A percentile compares a stretch with the other conserved stretches of the same genome.
These are phyloP conservation scores for Vaccinium macrocarpon DNA, from an alignment of 148 eudicot genomes.

Conservation along the genomic window DNA sequence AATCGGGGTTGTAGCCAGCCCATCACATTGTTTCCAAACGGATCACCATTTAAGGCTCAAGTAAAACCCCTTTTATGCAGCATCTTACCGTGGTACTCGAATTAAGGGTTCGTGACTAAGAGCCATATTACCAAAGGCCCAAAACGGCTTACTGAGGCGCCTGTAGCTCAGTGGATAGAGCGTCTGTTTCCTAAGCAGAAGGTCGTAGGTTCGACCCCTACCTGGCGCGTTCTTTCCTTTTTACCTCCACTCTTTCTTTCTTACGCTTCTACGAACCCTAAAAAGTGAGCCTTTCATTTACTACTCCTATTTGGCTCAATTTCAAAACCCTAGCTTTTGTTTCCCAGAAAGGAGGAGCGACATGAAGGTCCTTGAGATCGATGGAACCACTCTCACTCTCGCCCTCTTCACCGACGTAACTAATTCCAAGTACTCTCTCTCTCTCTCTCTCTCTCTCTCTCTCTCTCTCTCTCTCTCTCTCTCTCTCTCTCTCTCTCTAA, in stretches of 20 bases:
- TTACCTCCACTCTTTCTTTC: not conserved
- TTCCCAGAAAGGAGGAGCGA: constrained; percentile 8
- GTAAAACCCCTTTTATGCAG: no score
- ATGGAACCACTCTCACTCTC: constrained; percentile 45
- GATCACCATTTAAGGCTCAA: no score
- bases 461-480: constrained; percentile 18
- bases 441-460: constrained; percentile 23
- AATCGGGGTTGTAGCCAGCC: no score
- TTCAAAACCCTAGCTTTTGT: not conserved
- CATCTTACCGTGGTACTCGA: no score
- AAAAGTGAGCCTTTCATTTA: not conserved
- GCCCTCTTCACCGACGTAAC: constrained; percentile 69
- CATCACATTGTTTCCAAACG: no score
- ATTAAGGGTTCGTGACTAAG: no score
- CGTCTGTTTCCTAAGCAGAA: no score
- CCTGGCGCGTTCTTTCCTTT: not conserved
- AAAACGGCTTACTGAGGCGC: no score
- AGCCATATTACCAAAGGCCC: no score
- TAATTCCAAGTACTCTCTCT: constrained; percentile 58
- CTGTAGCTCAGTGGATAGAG: no score
- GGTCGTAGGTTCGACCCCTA: not conserved
- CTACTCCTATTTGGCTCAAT: not conserved
- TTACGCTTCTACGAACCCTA: not conserved
- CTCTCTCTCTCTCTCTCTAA: constrained; percentile 19
- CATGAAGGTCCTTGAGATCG: constrained; percentile 63